Base-by-base conservation (phyloP, 768 basidiomycete species). In the Tulasnella sp. region DNA sequence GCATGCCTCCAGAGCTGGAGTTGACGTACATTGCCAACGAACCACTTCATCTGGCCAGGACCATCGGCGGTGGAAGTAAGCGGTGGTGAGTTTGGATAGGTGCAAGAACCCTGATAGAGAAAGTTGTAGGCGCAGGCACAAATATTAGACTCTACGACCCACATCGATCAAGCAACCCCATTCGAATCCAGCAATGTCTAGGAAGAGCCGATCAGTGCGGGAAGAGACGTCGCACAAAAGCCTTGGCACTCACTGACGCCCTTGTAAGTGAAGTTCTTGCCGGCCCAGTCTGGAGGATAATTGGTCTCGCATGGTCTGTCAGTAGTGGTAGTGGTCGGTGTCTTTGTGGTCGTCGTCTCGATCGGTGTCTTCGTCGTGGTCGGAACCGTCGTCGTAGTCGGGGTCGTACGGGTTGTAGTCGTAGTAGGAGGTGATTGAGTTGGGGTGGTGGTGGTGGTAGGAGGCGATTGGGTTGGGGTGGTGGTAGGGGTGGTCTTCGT, bases 1-100 rank as follows among this genome's bases (percentile, higher is more conserved):
- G 22, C 16, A 42, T 24, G n/a, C 54, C 3, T 9, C 18, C 7
- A 48, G 20, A 22, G n/a, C 31, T 76, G 18, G 46, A 1, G 8
- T 31, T 78, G 31, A 78, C 69, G 18, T n/a, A 76, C 77, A 16
- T 78, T 72, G 44, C 41, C 34, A 42, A 37, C 28, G 58, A 78
- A 78, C 41, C 60, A 58, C 58, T 78, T 50, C 77, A 78, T 78
- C 22, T 78, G 77, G 14, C 50, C 46, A 12, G 54, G 31, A n/a
- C 77, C 77, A 31, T 50, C 48, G 58, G 50, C 54, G 2, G 40
- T 31, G 54, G 40, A 34, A 16, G 44, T 37, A 20, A 76, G 31
- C 12, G 60, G 60, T 28, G 60, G 60, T 1, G 60, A 64, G 60
- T 64, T 64, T 11, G 60, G 60, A 64, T 34, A 69, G 88, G 9